These are phyloP conservation scores for Trifolium fragiferum DNA, from an alignment of 306 rosid genomes.

Conservation along the genomic window DNA sequence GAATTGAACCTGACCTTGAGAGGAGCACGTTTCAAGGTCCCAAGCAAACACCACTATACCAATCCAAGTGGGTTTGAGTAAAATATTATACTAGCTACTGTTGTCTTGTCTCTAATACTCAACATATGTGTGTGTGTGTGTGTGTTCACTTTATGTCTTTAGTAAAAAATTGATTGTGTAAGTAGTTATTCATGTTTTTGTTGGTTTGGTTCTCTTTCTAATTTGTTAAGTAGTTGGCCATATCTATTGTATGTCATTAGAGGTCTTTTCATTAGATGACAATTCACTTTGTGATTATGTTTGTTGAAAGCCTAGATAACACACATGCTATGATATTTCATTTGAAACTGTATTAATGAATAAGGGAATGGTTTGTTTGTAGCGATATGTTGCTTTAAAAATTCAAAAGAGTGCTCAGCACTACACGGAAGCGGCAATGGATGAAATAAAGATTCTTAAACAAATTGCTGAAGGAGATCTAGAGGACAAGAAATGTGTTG, in stretches of 20 bases:
- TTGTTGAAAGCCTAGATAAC: constrained; percentile 10
- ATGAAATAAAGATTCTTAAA: constrained; percentile 90
- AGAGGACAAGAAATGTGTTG: constrained; percentile 86
- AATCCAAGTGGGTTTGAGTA: no score
- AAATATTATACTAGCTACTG: no score
- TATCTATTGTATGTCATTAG: constrained; percentile 9
- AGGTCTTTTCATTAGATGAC: constrained; percentile 3
- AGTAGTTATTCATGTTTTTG: neutral
- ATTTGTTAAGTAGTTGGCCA: neutral
- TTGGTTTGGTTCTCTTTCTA: constrained; percentile 19
- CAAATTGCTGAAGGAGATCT: constrained; percentile 93
- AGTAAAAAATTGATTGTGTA: neutral
- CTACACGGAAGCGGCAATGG: constrained; percentile 98
- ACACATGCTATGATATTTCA: neutral
- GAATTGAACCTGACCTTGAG: no score
- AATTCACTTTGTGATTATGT: neutral
- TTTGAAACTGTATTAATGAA: constrained; percentile 24
- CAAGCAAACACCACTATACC: no score
- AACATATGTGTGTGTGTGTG: neutral
- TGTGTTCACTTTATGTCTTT: neutral
- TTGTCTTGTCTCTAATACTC: no score
- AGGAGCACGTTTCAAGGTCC: no score
- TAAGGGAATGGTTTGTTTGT: constrained; percentile 35
- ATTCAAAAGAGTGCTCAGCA: constrained; percentile 99
- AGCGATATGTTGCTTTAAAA: constrained; percentile 95